Evolutionary conservation across 2,329 filamentous ascomycete species (phyloP).

Genomic region (Polytolypa hystricis): DNA sequence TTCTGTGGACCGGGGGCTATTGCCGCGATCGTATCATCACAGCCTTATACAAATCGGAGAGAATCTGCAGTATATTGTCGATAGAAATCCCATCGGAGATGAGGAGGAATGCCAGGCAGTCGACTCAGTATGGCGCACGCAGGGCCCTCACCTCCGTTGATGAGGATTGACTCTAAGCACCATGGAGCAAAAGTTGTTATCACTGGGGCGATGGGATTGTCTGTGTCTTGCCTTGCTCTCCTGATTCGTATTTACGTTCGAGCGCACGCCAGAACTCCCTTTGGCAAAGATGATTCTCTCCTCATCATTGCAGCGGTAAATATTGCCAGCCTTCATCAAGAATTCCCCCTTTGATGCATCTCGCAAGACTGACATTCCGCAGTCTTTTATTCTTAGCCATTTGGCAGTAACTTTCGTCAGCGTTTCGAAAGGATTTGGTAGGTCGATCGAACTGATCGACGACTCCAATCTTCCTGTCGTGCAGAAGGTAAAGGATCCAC

Average conservation of each 20-base stretch:
- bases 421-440: conserved; percentile 24
- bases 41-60: background rate
- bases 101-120: conserved; percentile 1
- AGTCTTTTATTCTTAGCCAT: conserved; percentile 23
- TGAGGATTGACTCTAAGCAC: conserved; percentile 29
- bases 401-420: conserved; percentile 21
- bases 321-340: conserved; percentile 1
- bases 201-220: conserved; percentile 26
- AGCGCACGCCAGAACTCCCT: conserved; percentile 21
- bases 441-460: conserved; percentile 19
- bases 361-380: conserved; percentile 1
- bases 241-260: conserved; percentile 28
- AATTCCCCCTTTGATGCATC: background rate
- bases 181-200: conserved; percentile 31
- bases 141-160: conserved; percentile 26
- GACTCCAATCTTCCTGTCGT: conserved; percentile 15
- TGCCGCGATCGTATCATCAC: background rate
- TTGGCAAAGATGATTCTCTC: conserved; percentile 25
- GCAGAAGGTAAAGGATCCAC: conserved; percentile 16
- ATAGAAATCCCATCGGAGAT: background rate
- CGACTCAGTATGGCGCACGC: conserved; percentile 14
- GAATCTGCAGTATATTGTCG: background rate
- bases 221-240: conserved; percentile 25
- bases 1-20: background rate
- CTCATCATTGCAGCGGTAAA: conserved; percentile 23